These are phyloP conservation scores for Hymenoscyphus scutula DNA, from an alignment of 2,329 filamentous ascomycete genomes.

Conservation along the genomic window DNA sequence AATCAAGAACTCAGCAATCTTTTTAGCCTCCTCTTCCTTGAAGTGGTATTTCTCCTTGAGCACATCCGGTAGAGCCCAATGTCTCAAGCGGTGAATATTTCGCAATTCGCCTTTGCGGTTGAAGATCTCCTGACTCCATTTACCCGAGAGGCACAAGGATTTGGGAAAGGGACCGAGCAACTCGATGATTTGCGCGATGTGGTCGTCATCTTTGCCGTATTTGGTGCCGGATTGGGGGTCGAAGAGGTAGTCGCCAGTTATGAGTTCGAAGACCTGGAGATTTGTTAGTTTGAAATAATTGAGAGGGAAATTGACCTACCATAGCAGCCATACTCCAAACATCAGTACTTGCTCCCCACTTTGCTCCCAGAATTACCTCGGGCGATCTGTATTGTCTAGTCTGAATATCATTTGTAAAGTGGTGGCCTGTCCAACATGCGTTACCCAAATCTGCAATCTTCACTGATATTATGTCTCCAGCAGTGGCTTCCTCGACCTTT, in stretches of 20 bases:
- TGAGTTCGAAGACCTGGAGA: constrained; percentile 85
- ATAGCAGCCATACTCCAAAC: constrained; percentile 99
- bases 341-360: constrained; percentile 99
- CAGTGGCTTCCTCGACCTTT: constrained; percentile 55
- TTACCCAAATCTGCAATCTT: constrained; percentile 99
- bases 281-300: background rate
- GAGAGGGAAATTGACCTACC: constrained; percentile 58
- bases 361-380: constrained; percentile 92
- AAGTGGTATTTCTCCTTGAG: constrained; percentile 97
- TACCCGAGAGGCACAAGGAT: constrained; percentile 84
- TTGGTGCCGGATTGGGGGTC: constrained; percentile 98
- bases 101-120: constrained; percentile 95
- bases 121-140: constrained; percentile 99
- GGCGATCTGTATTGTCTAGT: constrained; percentile 96
- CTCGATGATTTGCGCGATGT: constrained; percentile 98
- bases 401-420: constrained; percentile 99
- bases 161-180: constrained; percentile 91
- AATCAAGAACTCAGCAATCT: constrained; percentile 76
- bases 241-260: constrained; percentile 97
- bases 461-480: constrained; percentile 71
- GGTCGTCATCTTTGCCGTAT: constrained; percentile 98
- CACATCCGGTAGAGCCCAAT: constrained; percentile 93
- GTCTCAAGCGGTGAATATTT: constrained; percentile 92
- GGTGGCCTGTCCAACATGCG: constrained; percentile 97
- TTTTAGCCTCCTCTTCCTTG: constrained; percentile 73